Evolutionary conservation across 108 stramenopile genomes (phyloP).

Genomic region (Schizochytrium sp.): DNA sequence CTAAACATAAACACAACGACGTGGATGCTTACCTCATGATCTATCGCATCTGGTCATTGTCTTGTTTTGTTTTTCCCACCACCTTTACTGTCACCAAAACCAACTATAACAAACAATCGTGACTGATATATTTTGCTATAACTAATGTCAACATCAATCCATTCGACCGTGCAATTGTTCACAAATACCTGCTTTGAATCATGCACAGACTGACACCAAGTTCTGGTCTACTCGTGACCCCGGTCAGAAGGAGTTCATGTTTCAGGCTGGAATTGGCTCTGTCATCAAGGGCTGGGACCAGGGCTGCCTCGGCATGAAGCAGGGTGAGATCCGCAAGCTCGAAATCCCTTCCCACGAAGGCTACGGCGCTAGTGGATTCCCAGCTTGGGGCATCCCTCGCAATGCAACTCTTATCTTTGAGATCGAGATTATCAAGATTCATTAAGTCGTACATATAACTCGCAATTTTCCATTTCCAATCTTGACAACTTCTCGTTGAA

Average conservation of each 20-base stretch:
- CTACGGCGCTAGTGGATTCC: constrained; percentile 84
- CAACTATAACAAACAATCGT: no score
- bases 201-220: constrained; percentile 23
- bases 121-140: no score
- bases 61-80: no score
- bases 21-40: no score
- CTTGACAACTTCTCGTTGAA: constrained; percentile 49
- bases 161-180: no score
- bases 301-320: constrained; percentile 68
- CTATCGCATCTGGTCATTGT: no score
- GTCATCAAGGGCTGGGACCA: constrained; percentile 68
- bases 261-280: constrained; percentile 60
- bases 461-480: constrained; percentile 14
- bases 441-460: not conserved
- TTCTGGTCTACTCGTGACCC: constrained; percentile 50
- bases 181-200: no score
- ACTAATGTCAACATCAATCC: no score
- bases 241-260: constrained; percentile 62
- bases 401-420: constrained; percentile 82
- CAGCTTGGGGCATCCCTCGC: constrained; percentile 82
- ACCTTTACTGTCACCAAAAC: no score
- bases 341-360: constrained; percentile 81
- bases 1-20: not conserved
- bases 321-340: constrained; percentile 77
- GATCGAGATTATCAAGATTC: constrained; percentile 77